These are phyloP conservation scores for Aspergillus puulaauensis DNA, from an alignment of 2,329 filamentous ascomycete species.

Conservation along the genomic window DNA sequence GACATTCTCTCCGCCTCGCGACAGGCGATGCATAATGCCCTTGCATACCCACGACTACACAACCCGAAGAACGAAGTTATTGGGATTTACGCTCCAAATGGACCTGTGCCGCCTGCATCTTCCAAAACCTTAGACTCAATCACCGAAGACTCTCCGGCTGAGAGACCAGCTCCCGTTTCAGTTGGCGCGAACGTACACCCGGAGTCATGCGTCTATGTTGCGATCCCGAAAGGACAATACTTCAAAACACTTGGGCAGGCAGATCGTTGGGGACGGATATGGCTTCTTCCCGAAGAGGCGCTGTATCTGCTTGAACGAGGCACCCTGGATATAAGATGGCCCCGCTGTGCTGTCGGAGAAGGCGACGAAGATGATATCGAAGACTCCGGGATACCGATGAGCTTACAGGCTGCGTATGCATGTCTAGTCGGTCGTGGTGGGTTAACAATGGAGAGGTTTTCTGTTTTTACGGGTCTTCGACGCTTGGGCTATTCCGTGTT, in stretches of 20 bases:
- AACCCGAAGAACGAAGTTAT: constrained; percentile 63
- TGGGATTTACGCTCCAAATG: constrained; percentile 71
- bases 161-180: constrained; percentile 12
- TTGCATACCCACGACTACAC: constrained; percentile 75
- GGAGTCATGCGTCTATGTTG: constrained; percentile 60
- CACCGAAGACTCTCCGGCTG: constrained; percentile 8
- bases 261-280: constrained; percentile 65
- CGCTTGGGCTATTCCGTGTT: constrained; percentile 78
- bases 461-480: constrained; percentile 83
- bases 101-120: constrained; percentile 26
- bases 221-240: constrained; percentile 69
- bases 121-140: constrained; percentile 16
- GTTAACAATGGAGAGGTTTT: constrained; percentile 74
- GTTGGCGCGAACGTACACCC: constrained; percentile 22
- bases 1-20: constrained; percentile 76
- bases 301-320: constrained; percentile 87
- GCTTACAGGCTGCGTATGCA: constrained; percentile 85
- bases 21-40: constrained; percentile 82
- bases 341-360: constrained; percentile 41
- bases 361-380: constrained; percentile 43
- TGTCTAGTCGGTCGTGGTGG: constrained; percentile 70
- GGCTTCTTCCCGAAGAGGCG: constrained; percentile 89
- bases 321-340: constrained; percentile 84
- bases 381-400: constrained; percentile 75
- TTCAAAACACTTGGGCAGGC: constrained; percentile 75